Evolutionary conservation across 495 filamentous ascomycete species (phyloP), one percentile per base, ranked within the genome.

Genomic region (Aspergillus ellipticus): DNA sequence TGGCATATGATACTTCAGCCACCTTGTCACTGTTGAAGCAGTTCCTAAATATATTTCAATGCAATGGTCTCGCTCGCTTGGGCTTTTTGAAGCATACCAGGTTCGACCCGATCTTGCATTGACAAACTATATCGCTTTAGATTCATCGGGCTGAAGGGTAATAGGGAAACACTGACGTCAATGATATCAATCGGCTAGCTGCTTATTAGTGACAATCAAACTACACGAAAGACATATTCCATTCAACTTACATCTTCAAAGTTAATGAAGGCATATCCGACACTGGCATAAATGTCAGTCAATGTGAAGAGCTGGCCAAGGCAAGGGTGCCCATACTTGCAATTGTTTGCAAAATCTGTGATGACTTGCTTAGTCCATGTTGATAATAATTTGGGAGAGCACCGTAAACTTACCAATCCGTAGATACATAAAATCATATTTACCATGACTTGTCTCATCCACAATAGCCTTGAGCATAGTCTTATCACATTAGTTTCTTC

Each of bases 191-290:
- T 73, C 4, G 87, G 84, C 86, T 90, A 50, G 31, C 46, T 10
- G 39, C 17, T 20, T 47, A 58, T 73, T 52, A 75, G 60, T 17
- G 5, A 22, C 19, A 37, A 33, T 16, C 15, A 21, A 0, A 17
- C 29, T 16, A 4, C 16, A 43, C 9, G n/a, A 50, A 41, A 39
- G 17, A 50, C 43, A 7, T n/a, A 49, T 49, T 21, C 13, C 24
- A 2, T 20, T n/a, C 15, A 4, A 75, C 84, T 81, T 63, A 92
- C 87, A 68, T 90, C 83, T 43, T 83, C 82, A 64, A 98, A 96
- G 67, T 98, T 97, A 71, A 98, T 89, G 73, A 98, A 98, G 0
- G 92, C 94, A 77, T 98, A 98, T 54, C 94, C 94, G 54, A 98
- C 94, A 70, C 92, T 97, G 58, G 15, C 50, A 60, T 58, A 45